A percentile compares a stretch with the other conserved stretches of the same genome.
Evolutionary conservation across 108 stramenopile species (phyloP).

Genomic region (Discostella pseudostelligera): DNA sequence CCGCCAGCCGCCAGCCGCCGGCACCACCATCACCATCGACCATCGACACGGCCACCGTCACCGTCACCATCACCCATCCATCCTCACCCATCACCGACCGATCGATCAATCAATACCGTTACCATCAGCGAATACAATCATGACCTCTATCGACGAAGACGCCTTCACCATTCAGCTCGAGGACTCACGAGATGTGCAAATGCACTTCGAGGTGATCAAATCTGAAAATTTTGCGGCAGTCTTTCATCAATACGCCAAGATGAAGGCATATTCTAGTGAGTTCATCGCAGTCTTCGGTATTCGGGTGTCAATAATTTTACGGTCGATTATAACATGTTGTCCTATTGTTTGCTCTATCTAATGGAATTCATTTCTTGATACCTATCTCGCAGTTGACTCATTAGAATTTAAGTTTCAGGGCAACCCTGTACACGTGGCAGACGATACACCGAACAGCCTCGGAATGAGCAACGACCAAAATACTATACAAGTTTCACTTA

Average conservation of each 20-base stretch:
- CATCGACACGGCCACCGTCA: no score
- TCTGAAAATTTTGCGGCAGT: conserved; percentile 9
- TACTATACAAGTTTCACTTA: conserved; percentile 12
- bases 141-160: not conserved
- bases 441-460: conserved; percentile 15
- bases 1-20: no score
- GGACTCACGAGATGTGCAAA: conserved; percentile 19
- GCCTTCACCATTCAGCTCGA: conserved; percentile 18
- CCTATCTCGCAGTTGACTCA: not conserved
- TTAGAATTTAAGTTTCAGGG: conserved; percentile 14
- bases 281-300: no score
- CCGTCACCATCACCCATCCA: no score
- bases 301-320: not conserved
- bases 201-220: conserved; percentile 18
- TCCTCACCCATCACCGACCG: no score
- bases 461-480: conserved; percentile 16
- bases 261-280: conserved; percentile 7
- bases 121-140: not conserved
- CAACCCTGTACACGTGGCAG: not conserved
- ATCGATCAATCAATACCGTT: no score
- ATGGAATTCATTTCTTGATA: no score
- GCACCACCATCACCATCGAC: no score
- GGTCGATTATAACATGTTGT: no score
- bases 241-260: conserved; percentile 15
- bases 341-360: no score